A percentile compares a stretch with the other conserved stretches of the same genome.
These are phyloP conservation scores for Lactarius hengduanensis DNA, from an alignment of 768 basidiomycete species.

Conservation along the genomic window DNA sequence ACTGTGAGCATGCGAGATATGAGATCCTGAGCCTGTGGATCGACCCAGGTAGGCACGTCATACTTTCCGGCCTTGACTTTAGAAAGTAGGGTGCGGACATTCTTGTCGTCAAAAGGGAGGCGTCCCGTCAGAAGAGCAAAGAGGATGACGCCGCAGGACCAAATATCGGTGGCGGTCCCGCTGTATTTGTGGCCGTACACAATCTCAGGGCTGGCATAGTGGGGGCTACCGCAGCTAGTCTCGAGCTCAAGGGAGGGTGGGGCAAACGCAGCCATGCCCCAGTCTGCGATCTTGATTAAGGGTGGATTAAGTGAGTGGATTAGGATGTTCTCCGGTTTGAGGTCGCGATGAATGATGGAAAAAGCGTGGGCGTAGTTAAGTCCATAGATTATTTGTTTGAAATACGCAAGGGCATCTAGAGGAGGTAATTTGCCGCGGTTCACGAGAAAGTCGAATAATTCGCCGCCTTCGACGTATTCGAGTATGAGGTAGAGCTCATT, in stretches of 20 bases:
- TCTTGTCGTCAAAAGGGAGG: slow-evolving; percentile 93
- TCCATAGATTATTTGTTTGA: slow-evolving; percentile 93
- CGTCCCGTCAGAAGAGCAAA: slow-evolving; percentile 87
- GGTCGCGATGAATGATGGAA: slow-evolving; percentile 96
- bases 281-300: slow-evolving; percentile 94
- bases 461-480: slow-evolving; percentile 95
- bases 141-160: slow-evolving; percentile 95
- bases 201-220: slow-evolving; percentile 96
- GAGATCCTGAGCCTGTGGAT: slow-evolving; percentile 82
- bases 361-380: slow-evolving; percentile 97
- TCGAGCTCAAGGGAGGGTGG: slow-evolving; percentile 81
- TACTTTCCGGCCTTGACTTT: slow-evolving; percentile 90
- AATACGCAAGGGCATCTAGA: slow-evolving; percentile 83
- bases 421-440: slow-evolving; percentile 79
- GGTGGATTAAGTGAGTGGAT: slow-evolving; percentile 79
- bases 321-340: slow-evolving; percentile 97
- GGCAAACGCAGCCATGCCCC: slow-evolving; percentile 98
- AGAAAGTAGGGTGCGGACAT: slow-evolving; percentile 67
- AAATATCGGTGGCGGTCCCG: slow-evolving; percentile 90
- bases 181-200: slow-evolving; percentile 87
- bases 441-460: slow-evolving; percentile 95
- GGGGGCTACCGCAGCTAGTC: slow-evolving; percentile 94
- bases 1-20: slow-evolving; percentile 86
- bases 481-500: slow-evolving; percentile 89
- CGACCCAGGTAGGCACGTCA: slow-evolving; percentile 77